These are phyloP conservation scores for Barnettozyma pratensis DNA, from an alignment of 805 yeast genomes.

Conservation along the genomic window DNA sequence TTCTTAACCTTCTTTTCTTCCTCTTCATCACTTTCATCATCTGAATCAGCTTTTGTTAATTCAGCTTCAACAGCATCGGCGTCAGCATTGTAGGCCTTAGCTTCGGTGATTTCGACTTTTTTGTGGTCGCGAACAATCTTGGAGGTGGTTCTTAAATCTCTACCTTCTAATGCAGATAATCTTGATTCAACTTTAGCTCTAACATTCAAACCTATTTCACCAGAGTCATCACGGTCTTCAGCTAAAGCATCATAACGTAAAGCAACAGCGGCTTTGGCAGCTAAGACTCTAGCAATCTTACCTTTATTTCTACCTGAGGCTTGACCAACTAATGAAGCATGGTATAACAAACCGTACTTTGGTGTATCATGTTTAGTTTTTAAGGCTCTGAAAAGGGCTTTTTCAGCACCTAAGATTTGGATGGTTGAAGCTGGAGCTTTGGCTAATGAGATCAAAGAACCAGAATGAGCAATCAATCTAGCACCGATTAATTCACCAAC, in stretches of 20 bases:
- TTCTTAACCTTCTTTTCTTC: conserved; percentile 32
- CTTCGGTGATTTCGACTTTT: conserved; percentile 81
- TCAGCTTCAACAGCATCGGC: conserved; percentile 69
- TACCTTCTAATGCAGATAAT: conserved; percentile 92
- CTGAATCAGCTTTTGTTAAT: conserved; percentile 29
- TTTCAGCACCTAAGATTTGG: conserved; percentile 98
- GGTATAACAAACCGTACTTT: conserved; percentile 94
- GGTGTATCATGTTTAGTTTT: conserved; percentile 99
- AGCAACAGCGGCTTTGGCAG: conserved; percentile 97
- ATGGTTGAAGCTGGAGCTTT: conserved; percentile 98
- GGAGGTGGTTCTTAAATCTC: conserved; percentile 88
- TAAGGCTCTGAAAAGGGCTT: conserved; percentile 96
- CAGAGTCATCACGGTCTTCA: conserved; percentile 94
- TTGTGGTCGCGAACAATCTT: conserved; percentile 76
- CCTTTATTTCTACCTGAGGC: conserved; percentile 98
- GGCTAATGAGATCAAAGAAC: conserved; percentile 89
- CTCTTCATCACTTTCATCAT: conserved; percentile 34
- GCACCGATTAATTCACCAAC: conserved; percentile 99
- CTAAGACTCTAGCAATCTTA: conserved; percentile 96
- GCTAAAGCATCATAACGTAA: conserved; percentile 94
- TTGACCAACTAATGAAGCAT: conserved; percentile 95
- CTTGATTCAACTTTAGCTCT: conserved; percentile 93
- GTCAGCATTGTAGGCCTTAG: conserved; percentile 88
- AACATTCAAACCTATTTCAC: conserved; percentile 86
- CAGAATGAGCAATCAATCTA: conserved; percentile 95